Conservation (phyloP, 2,329 filamentous ascomycete species). For the Alternaria dauci region DNA sequence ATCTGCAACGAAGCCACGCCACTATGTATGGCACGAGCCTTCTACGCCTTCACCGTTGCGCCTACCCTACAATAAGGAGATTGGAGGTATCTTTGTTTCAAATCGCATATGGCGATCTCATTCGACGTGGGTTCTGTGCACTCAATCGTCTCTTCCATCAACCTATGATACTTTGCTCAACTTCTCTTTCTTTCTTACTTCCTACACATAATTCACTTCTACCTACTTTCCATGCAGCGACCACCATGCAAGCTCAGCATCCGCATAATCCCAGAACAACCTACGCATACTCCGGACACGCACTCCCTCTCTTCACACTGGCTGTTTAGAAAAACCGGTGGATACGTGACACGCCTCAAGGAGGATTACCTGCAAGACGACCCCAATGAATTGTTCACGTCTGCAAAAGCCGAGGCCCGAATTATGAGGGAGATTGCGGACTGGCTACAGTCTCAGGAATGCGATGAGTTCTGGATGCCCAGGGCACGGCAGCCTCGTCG, state of each 20-base stretch:
- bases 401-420: slow-evolving; percentile 15
- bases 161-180: background rate
- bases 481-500: slow-evolving; percentile 10
- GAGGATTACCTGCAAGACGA: slow-evolving; percentile 2
- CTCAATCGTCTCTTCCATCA: background rate
- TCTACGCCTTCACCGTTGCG: background rate
- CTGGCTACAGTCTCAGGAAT: slow-evolving; percentile 25
- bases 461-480: slow-evolving; percentile 24
- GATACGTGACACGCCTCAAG: slow-evolving; percentile 5
- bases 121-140: background rate
- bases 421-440: slow-evolving; percentile 31
- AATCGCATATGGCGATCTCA: background rate
- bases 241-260: slow-evolving; percentile 16
- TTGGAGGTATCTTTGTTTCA: background rate
- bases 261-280: slow-evolving; percentile 16
- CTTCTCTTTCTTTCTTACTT: background rate
- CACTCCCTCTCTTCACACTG: slow-evolving; percentile 13
- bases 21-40: background rate
- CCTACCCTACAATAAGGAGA: background rate
- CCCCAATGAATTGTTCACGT: background rate
- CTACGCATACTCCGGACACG: slow-evolving; percentile 2
- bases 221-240: slow-evolving; percentile 3
- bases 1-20: background rate
- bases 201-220: background rate
- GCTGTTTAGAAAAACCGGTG: slow-evolving; percentile 14